Evolutionary conservation across 1,284 basidiomycete genomes (phyloP).

Genomic region (Ustilago tritici): DNA sequence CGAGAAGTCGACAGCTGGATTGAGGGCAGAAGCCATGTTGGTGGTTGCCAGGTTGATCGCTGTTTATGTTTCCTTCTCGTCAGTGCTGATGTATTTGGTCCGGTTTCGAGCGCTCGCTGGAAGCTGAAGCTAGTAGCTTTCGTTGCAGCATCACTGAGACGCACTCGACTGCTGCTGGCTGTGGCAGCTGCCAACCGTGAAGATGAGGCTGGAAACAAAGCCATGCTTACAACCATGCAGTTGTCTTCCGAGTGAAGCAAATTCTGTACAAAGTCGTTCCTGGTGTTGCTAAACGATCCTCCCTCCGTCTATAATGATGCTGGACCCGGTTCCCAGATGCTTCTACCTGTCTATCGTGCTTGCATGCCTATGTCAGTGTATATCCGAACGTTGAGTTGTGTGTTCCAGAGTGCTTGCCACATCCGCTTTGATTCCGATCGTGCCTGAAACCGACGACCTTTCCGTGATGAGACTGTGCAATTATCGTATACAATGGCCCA

Average conservation of each 20-base stretch:
- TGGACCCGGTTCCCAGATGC: no score
- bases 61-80: neutral
- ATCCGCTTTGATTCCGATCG: neutral
- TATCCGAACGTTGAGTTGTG: neutral
- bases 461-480: neutral
- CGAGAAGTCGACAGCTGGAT: neutral
- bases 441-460: neutral
- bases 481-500: neutral
- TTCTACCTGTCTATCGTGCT: no score
- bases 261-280: no score
- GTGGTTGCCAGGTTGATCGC: neutral
- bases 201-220: neutral
- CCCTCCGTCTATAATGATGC: no score
- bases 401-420: neutral
- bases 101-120: neutral
- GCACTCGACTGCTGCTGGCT: neutral
- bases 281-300: no score
- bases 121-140: neutral
- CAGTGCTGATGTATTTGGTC: neutral
- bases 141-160: neutral
- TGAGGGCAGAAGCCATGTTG: conserved; percentile 15
- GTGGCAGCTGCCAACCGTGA: conserved; percentile 2
- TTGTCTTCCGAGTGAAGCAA: no score
- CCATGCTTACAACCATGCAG: neutral
- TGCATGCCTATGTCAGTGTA: neutral